Evolutionary conservation across 2,329 filamentous ascomycete genomes (phyloP), one percentile per base, ranked within the genome.

Genomic region (Xylaria sp.): DNA sequence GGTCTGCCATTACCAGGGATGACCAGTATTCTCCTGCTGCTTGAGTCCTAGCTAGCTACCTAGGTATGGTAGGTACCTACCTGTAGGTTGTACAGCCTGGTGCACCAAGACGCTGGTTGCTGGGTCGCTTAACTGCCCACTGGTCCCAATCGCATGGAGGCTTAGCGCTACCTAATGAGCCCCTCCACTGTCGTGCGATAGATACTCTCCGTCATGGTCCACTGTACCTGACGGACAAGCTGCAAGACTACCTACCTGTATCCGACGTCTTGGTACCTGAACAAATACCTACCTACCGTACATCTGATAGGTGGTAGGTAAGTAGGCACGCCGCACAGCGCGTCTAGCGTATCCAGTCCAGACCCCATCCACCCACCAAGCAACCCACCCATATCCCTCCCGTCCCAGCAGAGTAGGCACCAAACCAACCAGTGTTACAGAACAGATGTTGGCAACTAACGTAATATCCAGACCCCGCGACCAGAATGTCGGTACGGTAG

Each of bases 401-500:
- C n/a, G n/a, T n/a, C n/a, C n/a, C n/a, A n/a, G n/a, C n/a, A n/a
- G n/a, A n/a, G n/a, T n/a, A n/a, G n/a, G n/a, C n/a, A n/a, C n/a
- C n/a, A n/a, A n/a, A n/a, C n/a, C n/a, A n/a, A n/a, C n/a, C n/a
- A n/a, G n/a, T n/a, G n/a, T n/a, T n/a, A n/a, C n/a, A n/a, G n/a
- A n/a, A n/a, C 5, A 31, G 28, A 31, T 31, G 28, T 31, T 31
- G 28, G 28, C 28, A 31, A 31, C 5, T 9, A 31, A 31, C 53
- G 51, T 56, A 57, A 45, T 57, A 51, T 35, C n/a, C n/a, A 57
- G 57, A 64, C 64, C 64, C 64, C 61, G 51, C 64, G 61, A 66
- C 64, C 64, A 64, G 57, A 66, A 66, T 57, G 61, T 58, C 64
- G 64, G 64, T 64, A 65, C 64, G 64, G 64, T 64, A 65, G 52